phyloP scores from a whole-genome alignment of 2,329 filamentous ascomycete species.

The Hypoxylon sp. region DNA sequence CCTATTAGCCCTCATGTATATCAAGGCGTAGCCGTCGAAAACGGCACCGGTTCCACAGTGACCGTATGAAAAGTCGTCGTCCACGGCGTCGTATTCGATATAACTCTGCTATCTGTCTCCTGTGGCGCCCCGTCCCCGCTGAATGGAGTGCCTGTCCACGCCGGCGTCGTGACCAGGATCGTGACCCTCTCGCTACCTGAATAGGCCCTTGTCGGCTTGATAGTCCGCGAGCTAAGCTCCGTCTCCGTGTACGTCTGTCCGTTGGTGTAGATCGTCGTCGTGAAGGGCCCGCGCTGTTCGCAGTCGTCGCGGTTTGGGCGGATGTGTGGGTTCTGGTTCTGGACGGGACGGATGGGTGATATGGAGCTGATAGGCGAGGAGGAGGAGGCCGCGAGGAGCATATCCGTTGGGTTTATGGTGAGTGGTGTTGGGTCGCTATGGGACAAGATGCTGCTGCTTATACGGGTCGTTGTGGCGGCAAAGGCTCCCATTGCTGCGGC shows the following conservation, averaged over 20 bases:
- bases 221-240: neutral
- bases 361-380: neutral
- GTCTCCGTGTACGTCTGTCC: constrained; percentile 14
- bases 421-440: neutral
- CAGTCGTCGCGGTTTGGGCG: neutral
- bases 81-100: neutral
- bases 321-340: neutral
- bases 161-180: neutral
- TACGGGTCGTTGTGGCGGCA: neutral
- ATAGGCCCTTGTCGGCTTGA: neutral
- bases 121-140: neutral
- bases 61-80: neutral
- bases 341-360: neutral
- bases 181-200: neutral
- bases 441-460: too few relatives aligned
- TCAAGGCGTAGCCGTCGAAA: neutral
- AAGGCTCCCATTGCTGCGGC: neutral
- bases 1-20: neutral
- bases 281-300: neutral
- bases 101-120: too few relatives aligned
- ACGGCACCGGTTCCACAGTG: neutral
- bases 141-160: neutral
- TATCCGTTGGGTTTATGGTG: neutral
- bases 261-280: constrained; percentile 8
- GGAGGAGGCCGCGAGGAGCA: neutral